phyloP scores from a whole-genome alignment of 345 rosid genomes.

The Tarenaya hassleriana region DNA sequence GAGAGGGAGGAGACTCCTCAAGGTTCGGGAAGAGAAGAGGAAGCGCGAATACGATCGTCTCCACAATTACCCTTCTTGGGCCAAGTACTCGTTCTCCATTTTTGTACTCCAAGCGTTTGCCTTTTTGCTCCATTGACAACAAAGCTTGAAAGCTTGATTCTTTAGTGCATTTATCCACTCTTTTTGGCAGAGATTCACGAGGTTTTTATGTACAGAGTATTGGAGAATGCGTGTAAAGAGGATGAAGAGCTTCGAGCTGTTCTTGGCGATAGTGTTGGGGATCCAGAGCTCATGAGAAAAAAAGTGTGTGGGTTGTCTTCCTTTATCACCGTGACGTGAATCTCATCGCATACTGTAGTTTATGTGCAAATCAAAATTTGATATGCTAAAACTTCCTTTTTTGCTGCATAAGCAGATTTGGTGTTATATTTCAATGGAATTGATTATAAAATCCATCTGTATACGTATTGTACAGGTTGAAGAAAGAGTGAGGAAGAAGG shows the following conservation, averaged over 20 bases:
- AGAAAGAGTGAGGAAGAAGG: conserved; percentile 76
- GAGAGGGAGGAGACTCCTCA: conserved; percentile 72
- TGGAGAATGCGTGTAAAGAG: conserved; percentile 67
- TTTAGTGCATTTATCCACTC: not conserved
- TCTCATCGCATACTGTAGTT: not conserved
- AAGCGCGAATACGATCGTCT: conserved; percentile 72
- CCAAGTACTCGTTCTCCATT: conserved; percentile 38
- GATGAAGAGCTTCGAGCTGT: conserved; percentile 80
- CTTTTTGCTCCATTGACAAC: conserved; percentile 16
- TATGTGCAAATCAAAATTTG: not conserved
- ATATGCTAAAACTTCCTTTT: too few relatives aligned
- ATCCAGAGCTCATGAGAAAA: conserved; percentile 83
- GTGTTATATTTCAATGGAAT: too few relatives aligned
- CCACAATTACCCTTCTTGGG: conserved; percentile 82
- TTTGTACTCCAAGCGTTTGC: conserved; percentile 25
- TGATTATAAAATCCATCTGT: not conserved
- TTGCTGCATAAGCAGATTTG: too few relatives aligned
- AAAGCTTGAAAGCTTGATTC: conserved; percentile 5
- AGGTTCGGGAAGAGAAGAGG: conserved; percentile 78
- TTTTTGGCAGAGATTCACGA: not conserved
- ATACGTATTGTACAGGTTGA: conserved; percentile 44
- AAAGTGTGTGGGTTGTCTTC: conserved; percentile 32
- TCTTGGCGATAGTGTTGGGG: conserved; percentile 85
- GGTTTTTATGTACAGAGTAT: conserved; percentile 38
- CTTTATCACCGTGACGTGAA: not conserved